phyloP scores from a whole-genome alignment of 371 early-diverging fungal genomes.

The Zancudomyces culisetae region DNA sequence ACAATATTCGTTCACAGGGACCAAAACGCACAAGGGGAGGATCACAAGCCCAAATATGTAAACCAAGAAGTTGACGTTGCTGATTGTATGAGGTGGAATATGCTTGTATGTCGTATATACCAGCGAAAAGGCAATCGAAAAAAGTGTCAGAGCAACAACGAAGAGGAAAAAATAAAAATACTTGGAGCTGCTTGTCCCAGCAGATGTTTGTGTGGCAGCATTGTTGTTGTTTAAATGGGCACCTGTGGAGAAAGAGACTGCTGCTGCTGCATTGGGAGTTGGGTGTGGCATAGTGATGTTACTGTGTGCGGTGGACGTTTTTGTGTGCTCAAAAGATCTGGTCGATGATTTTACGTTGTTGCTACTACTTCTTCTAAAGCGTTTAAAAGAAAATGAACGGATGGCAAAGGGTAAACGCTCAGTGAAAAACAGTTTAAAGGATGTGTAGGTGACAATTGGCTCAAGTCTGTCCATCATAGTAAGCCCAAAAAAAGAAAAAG shows the following conservation, averaged over 20 bases:
- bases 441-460: background rate
- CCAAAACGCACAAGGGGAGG: constrained; percentile 35
- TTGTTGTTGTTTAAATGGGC: no score
- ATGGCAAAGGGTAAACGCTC: background rate
- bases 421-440: background rate
- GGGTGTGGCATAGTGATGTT: background rate
- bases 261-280: background rate
- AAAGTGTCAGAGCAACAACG: background rate
- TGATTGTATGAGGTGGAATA: no score
- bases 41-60: constrained; percentile 45
- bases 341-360: background rate
- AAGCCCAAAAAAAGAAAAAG: constrained; percentile 4
- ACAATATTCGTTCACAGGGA: constrained; percentile 77
- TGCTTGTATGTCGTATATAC: no score
- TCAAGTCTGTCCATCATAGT: background rate
- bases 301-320: background rate
- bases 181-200: background rate
- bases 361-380: no score
- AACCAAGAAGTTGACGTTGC: constrained; percentile 54
- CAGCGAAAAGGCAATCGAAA: constrained; percentile 1
- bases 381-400: no score
- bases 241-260: no score
- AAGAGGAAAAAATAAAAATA: constrained; percentile 1
- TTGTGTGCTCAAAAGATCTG: no score
- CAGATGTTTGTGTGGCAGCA: background rate